Conservation (phyloP, 306 rosid genomes). For the Clitoria ternatea region DNA sequence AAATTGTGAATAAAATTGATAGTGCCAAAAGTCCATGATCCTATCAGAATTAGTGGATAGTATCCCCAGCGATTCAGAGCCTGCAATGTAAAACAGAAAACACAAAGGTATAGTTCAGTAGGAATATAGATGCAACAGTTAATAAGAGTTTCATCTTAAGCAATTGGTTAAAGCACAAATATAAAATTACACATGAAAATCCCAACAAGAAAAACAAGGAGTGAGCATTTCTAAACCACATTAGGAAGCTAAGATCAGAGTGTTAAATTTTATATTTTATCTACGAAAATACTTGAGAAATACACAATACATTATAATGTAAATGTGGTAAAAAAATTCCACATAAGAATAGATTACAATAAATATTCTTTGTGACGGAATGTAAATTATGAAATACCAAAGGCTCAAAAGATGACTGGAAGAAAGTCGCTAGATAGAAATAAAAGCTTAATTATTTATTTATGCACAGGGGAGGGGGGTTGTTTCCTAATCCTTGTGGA, state of each 20-base stretch:
- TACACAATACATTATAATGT: neutral
- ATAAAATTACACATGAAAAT: neutral
- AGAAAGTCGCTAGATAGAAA: neutral
- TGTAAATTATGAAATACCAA: neutral
- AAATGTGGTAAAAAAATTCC: too few species aligned
- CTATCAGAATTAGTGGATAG: slow-evolving; percentile 94
- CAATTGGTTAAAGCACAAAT: slow-evolving; percentile 11
- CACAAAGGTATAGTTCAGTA: neutral
- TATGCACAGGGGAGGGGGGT: neutral
- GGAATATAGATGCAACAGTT: slow-evolving; percentile 10
- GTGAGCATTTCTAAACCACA: slow-evolving; percentile 2
- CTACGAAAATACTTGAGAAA: neutral
- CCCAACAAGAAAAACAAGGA: neutral
- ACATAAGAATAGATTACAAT: neutral
- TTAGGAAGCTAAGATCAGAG: neutral
- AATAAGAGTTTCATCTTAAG: neutral
- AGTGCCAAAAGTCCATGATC: slow-evolving; percentile 94
- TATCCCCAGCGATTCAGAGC: slow-evolving; percentile 95
- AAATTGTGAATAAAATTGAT: slow-evolving; percentile 92
- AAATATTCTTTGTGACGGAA: slow-evolving; percentile 3
- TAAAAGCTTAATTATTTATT: neutral
- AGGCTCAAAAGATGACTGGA: neutral
- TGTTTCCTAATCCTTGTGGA: neutral
- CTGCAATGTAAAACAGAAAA: slow-evolving; percentile 41
- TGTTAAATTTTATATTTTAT: neutral